Conservation (phyloP, 345 rosid species). For the Syzygium grande region DNA sequence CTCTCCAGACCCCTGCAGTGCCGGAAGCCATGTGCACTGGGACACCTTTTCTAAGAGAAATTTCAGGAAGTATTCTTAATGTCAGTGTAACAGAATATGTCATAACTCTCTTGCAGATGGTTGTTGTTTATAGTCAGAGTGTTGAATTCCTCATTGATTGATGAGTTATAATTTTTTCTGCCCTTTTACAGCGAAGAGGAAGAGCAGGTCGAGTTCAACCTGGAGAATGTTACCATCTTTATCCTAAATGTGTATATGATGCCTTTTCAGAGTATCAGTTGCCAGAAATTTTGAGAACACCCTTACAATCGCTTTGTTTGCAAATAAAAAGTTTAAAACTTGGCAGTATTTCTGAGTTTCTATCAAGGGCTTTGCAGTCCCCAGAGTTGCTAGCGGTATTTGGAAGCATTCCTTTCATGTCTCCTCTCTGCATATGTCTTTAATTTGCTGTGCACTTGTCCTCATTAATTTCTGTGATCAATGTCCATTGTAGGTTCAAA, state of each 20-base stretch:
- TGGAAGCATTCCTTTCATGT: not conserved
- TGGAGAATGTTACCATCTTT: conserved; percentile 87
- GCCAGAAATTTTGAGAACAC: conserved; percentile 94
- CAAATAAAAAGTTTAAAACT: conserved; percentile 84
- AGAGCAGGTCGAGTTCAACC: conserved; percentile 94
- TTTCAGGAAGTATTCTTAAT: not conserved
- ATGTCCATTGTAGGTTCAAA: conserved; percentile 56
- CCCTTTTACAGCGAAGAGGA: conserved; percentile 66
- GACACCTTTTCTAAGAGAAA: not conserved
- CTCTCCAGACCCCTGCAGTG: not conserved
- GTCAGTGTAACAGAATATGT: not conserved
- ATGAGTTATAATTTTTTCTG: not conserved
- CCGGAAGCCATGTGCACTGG: not conserved
- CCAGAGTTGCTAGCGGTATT: conserved; percentile 80
- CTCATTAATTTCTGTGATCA: not conserved
- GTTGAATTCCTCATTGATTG: not conserved
- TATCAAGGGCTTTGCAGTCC: conserved; percentile 83
- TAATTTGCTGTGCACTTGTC: not conserved
- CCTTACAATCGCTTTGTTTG: conserved; percentile 85
- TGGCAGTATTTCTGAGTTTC: conserved; percentile 78
- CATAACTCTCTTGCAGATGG: not conserved
- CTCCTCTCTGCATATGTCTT: not conserved
- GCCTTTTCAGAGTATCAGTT: conserved; percentile 85
- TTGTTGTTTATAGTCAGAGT: not conserved
- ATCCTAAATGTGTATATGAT: conserved; percentile 78